Evolutionary conservation across 2,329 filamentous ascomycete genomes (phyloP).

Genomic region (Calcarisporium arbuscula): DNA sequence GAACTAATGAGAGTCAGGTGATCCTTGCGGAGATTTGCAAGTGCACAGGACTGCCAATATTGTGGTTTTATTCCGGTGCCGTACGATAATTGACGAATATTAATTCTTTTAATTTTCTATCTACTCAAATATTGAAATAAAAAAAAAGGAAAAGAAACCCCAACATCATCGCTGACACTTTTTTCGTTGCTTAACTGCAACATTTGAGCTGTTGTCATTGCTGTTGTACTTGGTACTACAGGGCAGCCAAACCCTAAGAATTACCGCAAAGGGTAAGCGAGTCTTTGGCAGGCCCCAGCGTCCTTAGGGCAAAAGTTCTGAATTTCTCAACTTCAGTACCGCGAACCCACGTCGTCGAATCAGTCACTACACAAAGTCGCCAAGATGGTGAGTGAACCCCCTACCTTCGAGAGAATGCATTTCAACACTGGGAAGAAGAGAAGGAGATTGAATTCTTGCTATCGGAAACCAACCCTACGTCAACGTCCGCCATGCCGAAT

Average conservation of each 20-base stretch:
- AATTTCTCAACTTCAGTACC: conserved; percentile 41
- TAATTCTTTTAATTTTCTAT: no score
- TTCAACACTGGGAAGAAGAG: conserved; percentile 3
- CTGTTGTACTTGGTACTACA: no score
- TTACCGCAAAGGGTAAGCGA: conserved; percentile 37
- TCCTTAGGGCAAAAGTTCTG: conserved; percentile 40
- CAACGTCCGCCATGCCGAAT: background rate
- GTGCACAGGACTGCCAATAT: no score
- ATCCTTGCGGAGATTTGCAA: conserved; percentile 7
- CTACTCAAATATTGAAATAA: no score
- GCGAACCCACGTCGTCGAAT: conserved; percentile 45
- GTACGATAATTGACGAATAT: conserved; percentile 8
- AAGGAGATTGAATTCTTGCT: background rate
- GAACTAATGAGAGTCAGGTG: conserved; percentile 6
- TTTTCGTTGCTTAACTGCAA: no score
- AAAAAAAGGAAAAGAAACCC: no score
- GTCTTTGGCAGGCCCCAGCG: conserved; percentile 27
- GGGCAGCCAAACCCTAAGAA: conserved; percentile 36
- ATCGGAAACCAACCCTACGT: background rate
- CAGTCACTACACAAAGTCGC: conserved; percentile 46
- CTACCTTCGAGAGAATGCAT: conserved; percentile 9
- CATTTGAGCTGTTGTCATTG: no score
- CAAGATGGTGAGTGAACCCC: conserved; percentile 48
- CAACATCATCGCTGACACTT: no score
- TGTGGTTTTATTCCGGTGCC: conserved; percentile 4